A percentile compares a stretch with the other conserved stretches of the same genome.
Conservation (phyloP, 2,329 filamentous ascomycete species). For the Periconia digitata region DNA sequence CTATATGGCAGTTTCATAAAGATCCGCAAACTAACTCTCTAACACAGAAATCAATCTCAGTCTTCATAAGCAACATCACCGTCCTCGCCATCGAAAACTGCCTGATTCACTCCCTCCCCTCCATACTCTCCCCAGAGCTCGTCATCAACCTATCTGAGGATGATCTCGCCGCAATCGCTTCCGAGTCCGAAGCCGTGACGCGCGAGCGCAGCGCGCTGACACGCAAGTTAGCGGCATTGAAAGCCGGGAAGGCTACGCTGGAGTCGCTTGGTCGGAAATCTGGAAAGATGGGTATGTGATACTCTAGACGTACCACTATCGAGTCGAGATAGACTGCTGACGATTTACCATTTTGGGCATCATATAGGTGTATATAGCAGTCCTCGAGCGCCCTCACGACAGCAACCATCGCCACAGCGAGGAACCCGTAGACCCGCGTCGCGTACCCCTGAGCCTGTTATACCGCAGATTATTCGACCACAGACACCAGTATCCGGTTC, state of each 20-base stretch:
- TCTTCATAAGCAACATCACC: constrained; percentile 31
- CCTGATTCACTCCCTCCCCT: constrained; percentile 20
- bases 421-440: too few relatives aligned
- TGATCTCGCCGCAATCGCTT: constrained; percentile 20
- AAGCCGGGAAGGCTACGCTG: constrained; percentile 16
- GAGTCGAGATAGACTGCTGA: too few relatives aligned
- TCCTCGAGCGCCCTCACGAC: too few relatives aligned
- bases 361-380: not conserved
- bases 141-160: constrained; percentile 23
- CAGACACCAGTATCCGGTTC: not conserved
- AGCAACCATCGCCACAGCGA: too few relatives aligned
- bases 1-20: not conserved
- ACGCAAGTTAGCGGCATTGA: constrained; percentile 16
- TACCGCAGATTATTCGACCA: not conserved
- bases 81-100: constrained; percentile 30
- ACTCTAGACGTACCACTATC: too few relatives aligned
- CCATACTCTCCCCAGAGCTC: constrained; percentile 22
- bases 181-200: constrained; percentile 22
- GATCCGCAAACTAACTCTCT: constrained; percentile 6
- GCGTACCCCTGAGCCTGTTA: too few relatives aligned
- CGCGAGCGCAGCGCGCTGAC: constrained; percentile 15
- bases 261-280: constrained; percentile 17
- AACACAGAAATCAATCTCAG: constrained; percentile 25
- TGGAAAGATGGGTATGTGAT: constrained; percentile 8
- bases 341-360: too few relatives aligned